Evolutionary conservation across 306 rosid genomes (phyloP).

Genomic region (Pueraria montana): DNA sequence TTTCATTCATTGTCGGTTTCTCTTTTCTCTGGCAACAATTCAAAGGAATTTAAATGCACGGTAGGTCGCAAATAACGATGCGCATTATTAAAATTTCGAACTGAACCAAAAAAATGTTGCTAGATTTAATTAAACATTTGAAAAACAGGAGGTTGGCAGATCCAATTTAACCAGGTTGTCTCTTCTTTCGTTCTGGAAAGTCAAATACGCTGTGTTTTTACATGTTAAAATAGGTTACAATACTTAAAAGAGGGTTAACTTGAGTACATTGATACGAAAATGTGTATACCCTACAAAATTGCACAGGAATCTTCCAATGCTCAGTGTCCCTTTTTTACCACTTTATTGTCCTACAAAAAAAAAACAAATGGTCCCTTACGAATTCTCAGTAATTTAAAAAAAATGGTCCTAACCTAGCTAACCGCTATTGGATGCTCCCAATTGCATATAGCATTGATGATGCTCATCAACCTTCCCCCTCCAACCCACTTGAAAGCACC

Average conservation of each 20-base stretch:
- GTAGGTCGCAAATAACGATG: conserved; percentile 16
- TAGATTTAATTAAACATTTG: neutral
- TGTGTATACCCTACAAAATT: conserved; percentile 25
- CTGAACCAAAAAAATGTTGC: neutral
- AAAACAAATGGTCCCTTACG: conserved; percentile 50
- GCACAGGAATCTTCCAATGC: conserved; percentile 50
- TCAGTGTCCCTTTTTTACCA: conserved; percentile 17
- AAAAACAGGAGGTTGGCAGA: conserved; percentile 12
- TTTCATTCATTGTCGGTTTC: neutral
- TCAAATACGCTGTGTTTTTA: conserved; percentile 35
- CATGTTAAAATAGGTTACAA: conserved; percentile 30
- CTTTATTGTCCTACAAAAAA: conserved; percentile 10
- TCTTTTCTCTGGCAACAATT: conserved; percentile 4
- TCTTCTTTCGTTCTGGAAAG: neutral
- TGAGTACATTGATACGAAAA: conserved; percentile 21
- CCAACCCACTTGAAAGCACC: conserved; percentile 64
- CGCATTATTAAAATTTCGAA: neutral
- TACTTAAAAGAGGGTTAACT: conserved; percentile 38
- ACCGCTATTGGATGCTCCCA: conserved; percentile 18
- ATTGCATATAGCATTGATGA: conserved; percentile 43
- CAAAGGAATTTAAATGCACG: conserved; percentile 23
- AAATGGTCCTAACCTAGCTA: conserved; percentile 29
- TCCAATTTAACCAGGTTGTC: conserved; percentile 33
- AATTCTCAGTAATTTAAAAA: conserved; percentile 40
- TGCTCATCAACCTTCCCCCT: conserved; percentile 49